phyloP scores from a whole-genome alignment of 345 rosid genomes.

The Populus alba region DNA sequence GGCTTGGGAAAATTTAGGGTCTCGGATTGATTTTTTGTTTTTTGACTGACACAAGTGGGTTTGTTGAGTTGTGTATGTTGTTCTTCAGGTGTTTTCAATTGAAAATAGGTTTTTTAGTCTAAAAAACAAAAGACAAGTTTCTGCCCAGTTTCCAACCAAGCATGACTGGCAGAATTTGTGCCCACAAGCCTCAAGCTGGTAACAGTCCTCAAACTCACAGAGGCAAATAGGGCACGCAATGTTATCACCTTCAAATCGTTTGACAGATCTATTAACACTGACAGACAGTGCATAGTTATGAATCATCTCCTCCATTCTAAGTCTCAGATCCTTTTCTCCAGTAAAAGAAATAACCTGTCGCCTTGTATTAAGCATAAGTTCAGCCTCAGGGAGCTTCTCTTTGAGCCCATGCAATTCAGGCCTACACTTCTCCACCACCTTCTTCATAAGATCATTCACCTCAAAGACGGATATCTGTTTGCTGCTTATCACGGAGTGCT shows the following conservation, averaged over 20 bases:
- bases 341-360: slow-evolving; percentile 55
- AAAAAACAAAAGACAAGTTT: too few relatives aligned
- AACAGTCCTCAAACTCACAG: slow-evolving; percentile 74
- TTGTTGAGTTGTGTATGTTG: too few relatives aligned
- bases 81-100: too few relatives aligned
- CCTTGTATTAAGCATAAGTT: slow-evolving; percentile 51
- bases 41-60: too few relatives aligned
- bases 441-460: slow-evolving; percentile 73
- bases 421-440: slow-evolving; percentile 52
- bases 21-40: too few relatives aligned
- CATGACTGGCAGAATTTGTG: slow-evolving; percentile 72
- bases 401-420: slow-evolving; percentile 70
- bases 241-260: slow-evolving; percentile 1
- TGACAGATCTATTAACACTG: slow-evolving; percentile 18
- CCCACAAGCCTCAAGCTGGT: slow-evolving; percentile 67
- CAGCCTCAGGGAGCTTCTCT: slow-evolving; percentile 59
- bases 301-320: slow-evolving; percentile 57
- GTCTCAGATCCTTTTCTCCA: slow-evolving; percentile 60
- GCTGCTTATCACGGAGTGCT: slow-evolving; percentile 49
- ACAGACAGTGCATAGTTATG: slow-evolving; percentile 42
- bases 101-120: too few relatives aligned
- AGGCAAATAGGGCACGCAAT: slow-evolving; percentile 71
- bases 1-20: too few relatives aligned
- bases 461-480: slow-evolving; percentile 62
- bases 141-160: slow-evolving; percentile 22